Base-by-base conservation (phyloP, 495 filamentous ascomycete species). In the Neurospora sp. region DNA sequence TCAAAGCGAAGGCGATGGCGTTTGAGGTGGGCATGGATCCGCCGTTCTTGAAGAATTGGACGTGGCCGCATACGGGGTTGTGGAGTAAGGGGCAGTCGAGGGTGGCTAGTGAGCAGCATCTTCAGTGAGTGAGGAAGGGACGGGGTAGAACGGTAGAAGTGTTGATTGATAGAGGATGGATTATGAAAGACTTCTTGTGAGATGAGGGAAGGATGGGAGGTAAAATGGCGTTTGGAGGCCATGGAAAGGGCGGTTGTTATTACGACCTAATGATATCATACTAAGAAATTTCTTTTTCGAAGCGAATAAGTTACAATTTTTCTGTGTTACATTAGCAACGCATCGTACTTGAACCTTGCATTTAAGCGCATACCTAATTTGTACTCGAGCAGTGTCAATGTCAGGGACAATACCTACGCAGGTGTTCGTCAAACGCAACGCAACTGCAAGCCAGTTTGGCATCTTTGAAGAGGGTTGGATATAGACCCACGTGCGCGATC, bases 11-110 rank as follows among this genome's bases (percentile, higher is more conserved):
- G 75, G 85, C 83, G 31, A 84, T 86, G 79, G 90, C 91, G 0
- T 92, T 85, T 78, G 87, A 91, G 80, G 82, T 87, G 69, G 91
- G 91, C 13, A 76, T 92, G 70, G 91, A 92, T 81, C 89, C 90
- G 39, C 83, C 88, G n/a, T 82, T 88, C 42, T 84, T 92, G 76
- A 87, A 84, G 34, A 84, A 88, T 21, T 93, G 91, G 91, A 81
- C 75, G 17, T 93, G 90, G 90, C 85, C 88, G 6, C 87, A 80
- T 48, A 72, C 72, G 43, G 76, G 78, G 17, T 34, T 77, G 71
- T 81, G 79, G 75, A 75, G 76, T 71, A 72, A 74, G 69, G 74
- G 70, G 5, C 73, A 76, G 9, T 42, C 78, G 31, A 81, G 75
- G 76, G 72, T 78, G 71, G 78, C 71, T 17, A 66, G 54, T 66